phyloP scores from a whole-genome alignment of 345 rosid genomes.

The Gossypium turneri region DNA sequence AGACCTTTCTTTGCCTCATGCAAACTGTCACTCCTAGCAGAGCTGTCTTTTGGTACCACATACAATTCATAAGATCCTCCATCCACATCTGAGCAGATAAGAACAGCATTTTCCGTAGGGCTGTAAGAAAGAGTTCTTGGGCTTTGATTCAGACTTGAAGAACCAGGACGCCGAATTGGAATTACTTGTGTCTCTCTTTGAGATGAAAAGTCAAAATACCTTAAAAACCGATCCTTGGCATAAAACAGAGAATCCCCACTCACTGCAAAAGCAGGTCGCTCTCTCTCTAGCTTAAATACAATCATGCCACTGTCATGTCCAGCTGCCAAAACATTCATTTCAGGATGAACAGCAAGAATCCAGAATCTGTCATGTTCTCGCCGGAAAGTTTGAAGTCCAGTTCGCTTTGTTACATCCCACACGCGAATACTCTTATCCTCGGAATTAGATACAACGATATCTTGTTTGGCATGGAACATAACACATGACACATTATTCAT shows the following conservation, averaged over 20 bases:
- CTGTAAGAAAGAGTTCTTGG: conserved; percentile 88
- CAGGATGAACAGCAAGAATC: conserved; percentile 93
- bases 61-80: conserved; percentile 92
- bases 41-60: conserved; percentile 68
- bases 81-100: conserved; percentile 86
- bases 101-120: conserved; percentile 89
- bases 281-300: conserved; percentile 94
- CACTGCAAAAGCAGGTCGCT: conserved; percentile 87
- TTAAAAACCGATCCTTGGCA: conserved; percentile 73
- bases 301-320: conserved; percentile 98
- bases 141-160: conserved; percentile 73
- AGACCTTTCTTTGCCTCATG: too few species aligned
- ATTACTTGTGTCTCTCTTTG: conserved; percentile 73
- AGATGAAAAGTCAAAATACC: conserved; percentile 71
- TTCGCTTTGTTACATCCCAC: conserved; percentile 93
- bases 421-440: conserved; percentile 96
- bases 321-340: conserved; percentile 90
- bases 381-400: conserved; percentile 88
- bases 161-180: conserved; percentile 83
- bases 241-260: conserved; percentile 75
- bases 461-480: conserved; percentile 92
- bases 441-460: conserved; percentile 88
- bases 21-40: conserved; percentile 51
- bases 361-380: conserved; percentile 97
- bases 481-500: conserved; percentile 93